Base-by-base conservation (phyloP, 257 asterid species). In the Primulina huaijiensis region DNA sequence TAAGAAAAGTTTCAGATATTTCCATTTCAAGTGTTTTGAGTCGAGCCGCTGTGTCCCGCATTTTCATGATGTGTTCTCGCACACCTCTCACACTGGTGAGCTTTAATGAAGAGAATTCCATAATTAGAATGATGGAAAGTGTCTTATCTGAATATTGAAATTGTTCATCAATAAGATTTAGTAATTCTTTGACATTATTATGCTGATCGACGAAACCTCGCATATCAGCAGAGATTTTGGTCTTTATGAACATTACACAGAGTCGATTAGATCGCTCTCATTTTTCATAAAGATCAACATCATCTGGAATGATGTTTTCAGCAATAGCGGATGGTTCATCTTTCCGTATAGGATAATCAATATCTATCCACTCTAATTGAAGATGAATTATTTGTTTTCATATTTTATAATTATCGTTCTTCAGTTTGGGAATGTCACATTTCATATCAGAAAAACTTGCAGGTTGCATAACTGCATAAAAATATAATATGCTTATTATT, bases 231-330 rank as follows among this genome's bases (percentile, higher is more conserved):
- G 0, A 37, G 0, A 64, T 64, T 20, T 64, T 64, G 1, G 1
- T 20, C 30, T 37, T 64, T 19, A 64, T 37, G 33, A 64, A 64
- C 3, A 37, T 64, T 3, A 64, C 31, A 0, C 33, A 17, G 10
- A 64, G 30, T 1, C 10, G 68, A 35, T 34, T 64, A 21, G 68
- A 37, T 64, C 19, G 57, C 68, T 64, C 56, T 34, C 33, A 64
- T 7, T 29, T 38, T 16, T 20, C 56, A 27, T 27, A 37, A 34
- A 64, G 25, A 7, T 14, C 16, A 20, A 34, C 14, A 1, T 35
- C 19, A 12, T 11, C 25, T 23, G 25, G 1, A 23, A 23, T 0
- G 25, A 0, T 23, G 25, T 23, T 23, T 0, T 23, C 17, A 8
- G 8, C 16, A 7, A 62, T 14, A 10, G 14, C 1, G 1, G 27